Conservation (phyloP, 2,329 filamentous ascomycete genomes). For the Dactylellina sp. region DNA sequence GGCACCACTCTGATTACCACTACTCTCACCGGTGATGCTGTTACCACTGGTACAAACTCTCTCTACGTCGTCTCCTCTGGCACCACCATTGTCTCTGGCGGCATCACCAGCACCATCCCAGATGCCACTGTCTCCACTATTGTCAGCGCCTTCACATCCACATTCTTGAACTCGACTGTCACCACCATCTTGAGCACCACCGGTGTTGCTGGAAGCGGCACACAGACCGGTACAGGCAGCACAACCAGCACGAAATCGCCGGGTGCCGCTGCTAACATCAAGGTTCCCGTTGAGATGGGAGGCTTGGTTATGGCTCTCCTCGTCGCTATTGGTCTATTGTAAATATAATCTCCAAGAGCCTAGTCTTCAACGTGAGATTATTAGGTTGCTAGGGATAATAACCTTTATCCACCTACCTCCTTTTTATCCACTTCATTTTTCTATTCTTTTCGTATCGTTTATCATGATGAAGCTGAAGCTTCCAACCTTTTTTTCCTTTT, state of each 20-base stretch:
- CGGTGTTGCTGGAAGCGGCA: conserved; percentile 3
- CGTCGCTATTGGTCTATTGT: conserved; percentile 43
- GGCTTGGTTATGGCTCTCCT: conserved; percentile 37
- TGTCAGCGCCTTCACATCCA: conserved; percentile 31
- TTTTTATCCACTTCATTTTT: too few species aligned
- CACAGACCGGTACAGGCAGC: conserved; percentile 15
- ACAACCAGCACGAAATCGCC: conserved; percentile 27
- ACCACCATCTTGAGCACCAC: conserved; percentile 14
- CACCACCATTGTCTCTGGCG: conserved; percentile 40
- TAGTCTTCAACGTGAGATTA: too few species aligned
- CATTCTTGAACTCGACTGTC: conserved; percentile 20
- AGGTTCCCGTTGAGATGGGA: conserved; percentile 46
- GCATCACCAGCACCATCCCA: conserved; percentile 33
- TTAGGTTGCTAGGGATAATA: too few species aligned
- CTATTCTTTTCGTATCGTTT: too few species aligned
- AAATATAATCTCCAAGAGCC: not conserved
- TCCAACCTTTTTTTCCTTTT: not conserved
- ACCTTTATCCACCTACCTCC: too few species aligned
- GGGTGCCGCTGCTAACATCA: conserved; percentile 48
- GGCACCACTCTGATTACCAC: conserved; percentile 42
- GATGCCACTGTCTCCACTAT: conserved; percentile 39
- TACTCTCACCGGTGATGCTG: conserved; percentile 20
- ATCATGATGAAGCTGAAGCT: not conserved
- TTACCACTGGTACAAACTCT: conserved; percentile 49
- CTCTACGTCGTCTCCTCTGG: conserved; percentile 44